These are phyloP conservation scores for Nigrograna mackinnonii DNA, from an alignment of 2,329 filamentous ascomycete genomes.

Conservation along the genomic window DNA sequence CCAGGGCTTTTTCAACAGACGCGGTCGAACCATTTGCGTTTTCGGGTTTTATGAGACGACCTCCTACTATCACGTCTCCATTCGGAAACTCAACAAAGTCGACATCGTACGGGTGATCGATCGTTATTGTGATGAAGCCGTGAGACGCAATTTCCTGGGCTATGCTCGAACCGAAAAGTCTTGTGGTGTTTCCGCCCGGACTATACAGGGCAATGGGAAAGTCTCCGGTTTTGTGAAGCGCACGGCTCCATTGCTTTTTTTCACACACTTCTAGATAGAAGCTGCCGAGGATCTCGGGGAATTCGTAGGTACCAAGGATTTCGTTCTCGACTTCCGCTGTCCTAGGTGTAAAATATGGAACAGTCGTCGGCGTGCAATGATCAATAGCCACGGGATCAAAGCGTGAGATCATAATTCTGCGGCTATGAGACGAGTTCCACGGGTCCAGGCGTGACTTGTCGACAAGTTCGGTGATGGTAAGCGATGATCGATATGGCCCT, in stretches of 20 bases:
- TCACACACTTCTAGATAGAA: conserved; percentile 11
- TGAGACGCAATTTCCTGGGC: conserved; percentile 49
- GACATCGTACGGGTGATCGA: conserved; percentile 55
- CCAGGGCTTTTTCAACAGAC: conserved; percentile 14
- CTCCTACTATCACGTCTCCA: conserved; percentile 23
- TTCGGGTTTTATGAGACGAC: conserved; percentile 6
- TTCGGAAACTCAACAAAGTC: conserved; percentile 51
- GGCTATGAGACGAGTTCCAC: conserved; percentile 11
- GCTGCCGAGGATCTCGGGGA: conserved; percentile 5
- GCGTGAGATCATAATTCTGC: conserved; percentile 20
- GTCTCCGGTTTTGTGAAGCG: neutral
- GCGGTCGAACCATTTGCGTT: conserved; percentile 8
- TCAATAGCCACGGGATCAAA: conserved; percentile 14
- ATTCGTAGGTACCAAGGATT: conserved; percentile 10
- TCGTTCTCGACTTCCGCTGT: conserved; percentile 12
- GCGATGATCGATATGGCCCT: conserved; percentile 8
- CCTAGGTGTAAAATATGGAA: conserved; percentile 12
- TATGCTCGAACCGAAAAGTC: conserved; percentile 45
- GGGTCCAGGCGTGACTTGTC: conserved; percentile 15
- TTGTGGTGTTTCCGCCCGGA: conserved; percentile 46
- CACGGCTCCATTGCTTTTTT: neutral
- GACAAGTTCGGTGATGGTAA: conserved; percentile 10
- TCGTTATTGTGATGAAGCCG: conserved; percentile 50
- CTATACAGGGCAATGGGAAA: conserved; percentile 43
- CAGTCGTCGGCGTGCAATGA: conserved; percentile 7